Evolutionary conservation across 805 yeast species (phyloP), one percentile per base, ranked within the genome.

Genomic region (Candida sithepensis): DNA sequence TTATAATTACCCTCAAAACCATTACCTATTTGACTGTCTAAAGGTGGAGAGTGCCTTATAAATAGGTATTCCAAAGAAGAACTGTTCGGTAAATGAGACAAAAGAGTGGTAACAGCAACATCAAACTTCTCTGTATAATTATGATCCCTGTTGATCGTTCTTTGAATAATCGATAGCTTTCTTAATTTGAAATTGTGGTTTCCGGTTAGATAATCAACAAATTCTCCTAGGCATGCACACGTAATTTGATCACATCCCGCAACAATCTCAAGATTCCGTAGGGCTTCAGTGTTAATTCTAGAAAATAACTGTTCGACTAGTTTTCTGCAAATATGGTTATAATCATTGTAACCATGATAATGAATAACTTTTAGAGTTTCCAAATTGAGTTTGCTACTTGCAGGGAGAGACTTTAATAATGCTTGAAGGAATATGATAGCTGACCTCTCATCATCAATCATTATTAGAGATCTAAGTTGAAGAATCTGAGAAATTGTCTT

Each of bases 1-100:
- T 77, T 59, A 54, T 80, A 84, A 55, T 86, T 85, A 0, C 95
- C 95, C 57, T 85, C 92, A 37, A 82, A 76, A 2, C 88, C 88
- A 60, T 84, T 86, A 16, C 64, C 68, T 13, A 82, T 73, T 32
- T 72, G 69, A 0, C 85, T 88, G 57, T 78, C 78, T 2, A 61
- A 33, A 2, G 88, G 86, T 3, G 85, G 78, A 23, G 69, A 70
- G 60, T 85, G 90, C 18, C 74, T 69, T n/a, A 85, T 69, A 9
- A 77, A 67, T 18, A 85, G 61, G 41, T 63, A 71, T 24, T 61
- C 63, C 33, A 82, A 50, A 2, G 61, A 61, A 1, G 54, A 50
- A 3, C 59, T 62, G 12, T 64, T 46, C 1, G 76, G 72, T 2
- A 77, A 40, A 8, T 59, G 54, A 6, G 67, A 46, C 5, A 79